These are phyloP conservation scores for Cryphonectria naterciae DNA, from an alignment of 2,329 filamentous ascomycete species.

Conservation along the genomic window DNA sequence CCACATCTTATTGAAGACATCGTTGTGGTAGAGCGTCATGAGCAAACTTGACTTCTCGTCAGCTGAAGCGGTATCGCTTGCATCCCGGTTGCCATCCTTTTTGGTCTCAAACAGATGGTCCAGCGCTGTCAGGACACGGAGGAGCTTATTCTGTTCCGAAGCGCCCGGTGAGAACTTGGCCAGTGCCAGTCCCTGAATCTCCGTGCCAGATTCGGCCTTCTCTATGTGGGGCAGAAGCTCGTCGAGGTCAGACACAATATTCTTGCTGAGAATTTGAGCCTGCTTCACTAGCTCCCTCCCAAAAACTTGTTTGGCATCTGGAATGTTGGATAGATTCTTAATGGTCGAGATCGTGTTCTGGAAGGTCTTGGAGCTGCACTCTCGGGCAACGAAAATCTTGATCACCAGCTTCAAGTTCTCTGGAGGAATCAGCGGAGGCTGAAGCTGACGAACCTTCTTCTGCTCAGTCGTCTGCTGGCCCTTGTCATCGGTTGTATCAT, in stretches of 20 bases:
- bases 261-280: slow-evolving; percentile 80
- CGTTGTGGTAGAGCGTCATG: slow-evolving; percentile 85
- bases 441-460: slow-evolving; percentile 63
- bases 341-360: slow-evolving; percentile 98
- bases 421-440: slow-evolving; percentile 83
- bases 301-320: slow-evolving; percentile 85
- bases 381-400: slow-evolving; percentile 91
- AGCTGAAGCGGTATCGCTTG: slow-evolving; percentile 30
- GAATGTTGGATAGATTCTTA: slow-evolving; percentile 93
- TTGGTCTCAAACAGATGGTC: slow-evolving; percentile 91
- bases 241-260: slow-evolving; percentile 82
- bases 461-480: slow-evolving; percentile 42
- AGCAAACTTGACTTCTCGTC: slow-evolving; percentile 81
- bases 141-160: slow-evolving; percentile 93
- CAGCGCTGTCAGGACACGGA: slow-evolving; percentile 88
- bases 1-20: slow-evolving; percentile 90
- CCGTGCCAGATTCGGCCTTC: slow-evolving; percentile 84
- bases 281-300: slow-evolving; percentile 91
- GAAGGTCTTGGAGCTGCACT: slow-evolving; percentile 98
- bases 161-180: slow-evolving; percentile 95
- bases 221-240: slow-evolving; percentile 85
- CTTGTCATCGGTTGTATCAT: slow-evolving; percentile 37
- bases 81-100: slow-evolving; percentile 48
- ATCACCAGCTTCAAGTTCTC: slow-evolving; percentile 93
- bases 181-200: slow-evolving; percentile 92